phyloP scores from a whole-genome alignment of 2,329 filamentous ascomycete species.

The Hypoxylon sp. region DNA sequence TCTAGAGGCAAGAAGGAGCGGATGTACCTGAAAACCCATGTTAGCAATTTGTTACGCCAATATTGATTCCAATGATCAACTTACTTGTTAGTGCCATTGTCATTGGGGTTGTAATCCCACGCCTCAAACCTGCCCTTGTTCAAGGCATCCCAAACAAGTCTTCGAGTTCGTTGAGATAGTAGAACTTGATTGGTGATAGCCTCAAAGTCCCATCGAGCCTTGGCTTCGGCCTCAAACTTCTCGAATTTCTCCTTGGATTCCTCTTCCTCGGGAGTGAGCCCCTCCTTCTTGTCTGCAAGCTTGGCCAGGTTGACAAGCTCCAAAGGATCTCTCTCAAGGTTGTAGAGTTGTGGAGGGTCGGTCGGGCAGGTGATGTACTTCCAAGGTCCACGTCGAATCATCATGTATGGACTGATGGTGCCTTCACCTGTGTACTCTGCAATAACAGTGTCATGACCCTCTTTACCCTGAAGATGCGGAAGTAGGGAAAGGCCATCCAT shows the following conservation, averaged over 20 bases:
- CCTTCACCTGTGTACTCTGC: slow-evolving; percentile 96
- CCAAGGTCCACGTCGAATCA: slow-evolving; percentile 90
- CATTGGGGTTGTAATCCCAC: slow-evolving; percentile 85
- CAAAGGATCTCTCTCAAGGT: slow-evolving; percentile 76
- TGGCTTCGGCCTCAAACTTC: slow-evolving; percentile 77
- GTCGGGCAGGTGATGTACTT: slow-evolving; percentile 89
- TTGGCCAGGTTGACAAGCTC: slow-evolving; percentile 79
- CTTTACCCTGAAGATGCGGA: slow-evolving; percentile 74
- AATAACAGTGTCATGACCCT: slow-evolving; percentile 86
- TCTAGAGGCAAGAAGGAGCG: slow-evolving; percentile 83
- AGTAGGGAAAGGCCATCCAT: slow-evolving; percentile 86
- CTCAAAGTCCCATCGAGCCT: slow-evolving; percentile 81
- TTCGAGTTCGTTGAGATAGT: slow-evolving; percentile 78
- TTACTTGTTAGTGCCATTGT: slow-evolving; percentile 73
- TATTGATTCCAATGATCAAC: slow-evolving; percentile 45
- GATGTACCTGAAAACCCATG: slow-evolving; percentile 70
- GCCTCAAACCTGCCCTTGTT: slow-evolving; percentile 77
- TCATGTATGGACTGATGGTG: slow-evolving; percentile 87
- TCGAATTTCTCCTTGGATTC: slow-evolving; percentile 61
- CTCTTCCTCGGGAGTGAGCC: slow-evolving; percentile 54
- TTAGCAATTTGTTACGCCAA: background rate
- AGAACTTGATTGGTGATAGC: slow-evolving; percentile 79
- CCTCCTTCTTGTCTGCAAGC: slow-evolving; percentile 50
- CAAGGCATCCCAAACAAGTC: slow-evolving; percentile 81
- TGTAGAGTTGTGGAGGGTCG: slow-evolving; percentile 85